These are phyloP conservation scores for Candida sojae DNA, from an alignment of 1,139 yeast species.

Conservation along the genomic window DNA sequence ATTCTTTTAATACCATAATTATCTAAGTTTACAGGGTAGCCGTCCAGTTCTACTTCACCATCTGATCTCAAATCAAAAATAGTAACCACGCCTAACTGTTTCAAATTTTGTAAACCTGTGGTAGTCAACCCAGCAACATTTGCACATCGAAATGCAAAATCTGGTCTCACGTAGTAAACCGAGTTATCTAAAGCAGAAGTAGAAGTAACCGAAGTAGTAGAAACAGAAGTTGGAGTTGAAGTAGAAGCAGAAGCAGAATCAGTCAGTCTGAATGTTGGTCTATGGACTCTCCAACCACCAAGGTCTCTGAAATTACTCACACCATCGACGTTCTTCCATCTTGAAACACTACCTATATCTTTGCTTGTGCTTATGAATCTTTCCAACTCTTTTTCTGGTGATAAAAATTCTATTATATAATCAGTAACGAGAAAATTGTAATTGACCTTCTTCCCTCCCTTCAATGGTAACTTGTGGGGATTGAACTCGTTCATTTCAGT, in stretches of 20 bases:
- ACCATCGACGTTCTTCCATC: slow-evolving; percentile 70
- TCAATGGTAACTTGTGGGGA: slow-evolving; percentile 44
- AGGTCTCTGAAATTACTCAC: slow-evolving; percentile 74
- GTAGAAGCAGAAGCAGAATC: slow-evolving; percentile 2
- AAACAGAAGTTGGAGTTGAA: no score
- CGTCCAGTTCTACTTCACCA: slow-evolving; percentile 57
- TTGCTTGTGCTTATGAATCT: slow-evolving; percentile 48
- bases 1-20: slow-evolving; percentile 50
- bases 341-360: slow-evolving; percentile 40
- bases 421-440: slow-evolving; percentile 60
- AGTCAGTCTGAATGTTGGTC: slow-evolving; percentile 26
- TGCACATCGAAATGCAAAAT: slow-evolving; percentile 65
- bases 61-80: slow-evolving; percentile 72
- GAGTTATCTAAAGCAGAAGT: slow-evolving; percentile 5
- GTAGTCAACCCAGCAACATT: slow-evolving; percentile 52
- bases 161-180: slow-evolving; percentile 52
- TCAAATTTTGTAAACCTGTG: slow-evolving; percentile 42
- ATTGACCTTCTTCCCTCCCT: slow-evolving; percentile 47
- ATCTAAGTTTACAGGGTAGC: slow-evolving; percentile 37
- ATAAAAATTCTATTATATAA: slow-evolving; percentile 52
- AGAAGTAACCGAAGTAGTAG: no score
- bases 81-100: slow-evolving; percentile 49
- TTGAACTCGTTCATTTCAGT: slow-evolving; percentile 33
- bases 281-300: slow-evolving; percentile 67
- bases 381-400: slow-evolving; percentile 48